Conservation (phyloP, 768 basidiomycete genomes). For the Termitomyces sp. region DNA sequence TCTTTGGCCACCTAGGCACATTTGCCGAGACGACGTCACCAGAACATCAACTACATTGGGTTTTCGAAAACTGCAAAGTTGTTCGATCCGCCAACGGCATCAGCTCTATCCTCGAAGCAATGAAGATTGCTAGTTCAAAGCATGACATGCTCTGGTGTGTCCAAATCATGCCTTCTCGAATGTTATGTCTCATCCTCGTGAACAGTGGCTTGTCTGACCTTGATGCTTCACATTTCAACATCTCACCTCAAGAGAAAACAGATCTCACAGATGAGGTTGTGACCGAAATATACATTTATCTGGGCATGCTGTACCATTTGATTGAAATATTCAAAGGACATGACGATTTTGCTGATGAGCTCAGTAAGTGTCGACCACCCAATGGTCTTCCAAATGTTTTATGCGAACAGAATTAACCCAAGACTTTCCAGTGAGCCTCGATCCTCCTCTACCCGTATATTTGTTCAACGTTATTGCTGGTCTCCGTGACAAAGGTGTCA, state of each 20-base stretch:
- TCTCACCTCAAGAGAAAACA: conserved; percentile 62
- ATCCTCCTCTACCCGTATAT: conserved; percentile 91
- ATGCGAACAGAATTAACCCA: conserved; percentile 1
- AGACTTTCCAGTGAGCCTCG: conserved; percentile 75
- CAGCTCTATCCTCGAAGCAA: conserved; percentile 74
- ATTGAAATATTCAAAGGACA: conserved; percentile 92
- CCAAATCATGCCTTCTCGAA: not conserved
- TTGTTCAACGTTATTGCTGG: conserved; percentile 88
- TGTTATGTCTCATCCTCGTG: conserved; percentile 4
- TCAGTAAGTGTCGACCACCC: conserved; percentile 59
- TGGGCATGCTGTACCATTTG: conserved; percentile 93
- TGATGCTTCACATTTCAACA: conserved; percentile 66
- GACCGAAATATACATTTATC: conserved; percentile 88
- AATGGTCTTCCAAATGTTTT: not conserved
- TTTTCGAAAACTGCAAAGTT: conserved; percentile 89
- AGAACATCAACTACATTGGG: conserved; percentile 93
- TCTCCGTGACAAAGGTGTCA: conserved; percentile 88
- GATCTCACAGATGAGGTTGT: conserved; percentile 88
- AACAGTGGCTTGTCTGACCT: conserved; percentile 69
- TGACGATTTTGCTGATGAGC: conserved; percentile 92
- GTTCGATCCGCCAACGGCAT: conserved; percentile 83
- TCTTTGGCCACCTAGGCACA: conserved; percentile 49
- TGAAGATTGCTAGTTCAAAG: conserved; percentile 85
- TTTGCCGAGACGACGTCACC: conserved; percentile 89
- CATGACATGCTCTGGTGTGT: conserved; percentile 76